Evolutionary conservation across 1,284 basidiomycete genomes (phyloP).

Genomic region (Fomitopsis palustris): DNA sequence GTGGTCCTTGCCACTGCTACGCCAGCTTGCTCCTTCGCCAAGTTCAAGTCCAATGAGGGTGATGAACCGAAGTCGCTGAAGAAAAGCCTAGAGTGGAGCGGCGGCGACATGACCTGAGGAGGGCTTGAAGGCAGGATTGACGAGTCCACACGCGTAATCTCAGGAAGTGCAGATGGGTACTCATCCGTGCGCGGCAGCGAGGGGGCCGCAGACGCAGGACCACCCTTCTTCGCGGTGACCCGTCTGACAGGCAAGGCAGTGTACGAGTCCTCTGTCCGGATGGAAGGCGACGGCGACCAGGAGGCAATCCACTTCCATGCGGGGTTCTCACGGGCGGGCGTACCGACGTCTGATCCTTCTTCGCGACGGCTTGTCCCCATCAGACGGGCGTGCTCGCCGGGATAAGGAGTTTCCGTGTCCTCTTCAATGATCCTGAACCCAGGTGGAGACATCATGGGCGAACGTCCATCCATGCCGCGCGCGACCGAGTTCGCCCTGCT

Average conservation of each 20-base stretch:
- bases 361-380: background rate
- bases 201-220: constrained; percentile 1
- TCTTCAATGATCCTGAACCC: constrained; percentile 35
- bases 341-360: constrained; percentile 3
- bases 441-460: constrained; percentile 9
- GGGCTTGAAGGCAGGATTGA: constrained; percentile 31
- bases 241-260: constrained; percentile 27
- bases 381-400: constrained; percentile 5
- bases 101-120: constrained; percentile 29
- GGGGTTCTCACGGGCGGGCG: constrained; percentile 5
- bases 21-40: background rate
- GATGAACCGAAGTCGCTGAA: constrained; percentile 24
- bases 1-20: background rate
- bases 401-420: constrained; percentile 20
- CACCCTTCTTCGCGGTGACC: constrained; percentile 16
- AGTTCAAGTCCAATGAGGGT: constrained; percentile 12
- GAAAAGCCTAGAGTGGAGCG: constrained; percentile 32
- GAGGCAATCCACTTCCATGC: constrained; percentile 18
- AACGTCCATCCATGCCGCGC: background rate
- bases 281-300: constrained; percentile 20
- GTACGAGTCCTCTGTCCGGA: constrained; percentile 23
- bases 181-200: background rate
- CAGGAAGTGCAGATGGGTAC: background rate
- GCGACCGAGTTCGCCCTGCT: constrained; percentile 4
- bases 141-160: constrained; percentile 19